A percentile compares a stretch with the other conserved stretches of the same genome.
These are phyloP conservation scores for Polyporus arcularius DNA, from an alignment of 768 basidiomycete genomes.

Conservation along the genomic window DNA sequence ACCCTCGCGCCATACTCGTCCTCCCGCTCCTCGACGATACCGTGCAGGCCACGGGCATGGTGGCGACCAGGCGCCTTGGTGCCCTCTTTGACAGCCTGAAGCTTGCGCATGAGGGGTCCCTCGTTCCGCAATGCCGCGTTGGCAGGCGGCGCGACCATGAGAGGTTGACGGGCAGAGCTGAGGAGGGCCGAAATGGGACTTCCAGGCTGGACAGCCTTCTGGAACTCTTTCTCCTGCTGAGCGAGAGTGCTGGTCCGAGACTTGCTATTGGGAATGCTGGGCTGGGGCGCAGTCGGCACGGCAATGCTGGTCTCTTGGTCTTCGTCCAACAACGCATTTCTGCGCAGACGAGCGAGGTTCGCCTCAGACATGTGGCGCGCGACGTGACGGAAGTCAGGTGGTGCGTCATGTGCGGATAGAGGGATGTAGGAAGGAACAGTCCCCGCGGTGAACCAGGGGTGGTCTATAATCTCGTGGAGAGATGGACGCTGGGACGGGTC, in stretches of 20 bases:
- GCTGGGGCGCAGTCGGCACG: conserved; percentile 38
- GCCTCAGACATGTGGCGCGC: conserved; percentile 56
- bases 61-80: conserved; percentile 56
- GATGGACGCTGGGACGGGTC: conserved; percentile 83
- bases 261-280: conserved; percentile 14
- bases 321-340: conserved; percentile 62
- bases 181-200: conserved; percentile 92
- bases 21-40: conserved; percentile 42
- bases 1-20: conserved; percentile 41
- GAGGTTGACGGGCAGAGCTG: conserved; percentile 84
- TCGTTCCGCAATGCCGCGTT: conserved; percentile 34
- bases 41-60: conserved; percentile 43
- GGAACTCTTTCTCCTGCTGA: conserved; percentile 95
- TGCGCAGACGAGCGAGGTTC: conserved; percentile 72
- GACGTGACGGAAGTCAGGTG: conserved; percentile 77
- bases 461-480: conserved; percentile 80
- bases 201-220: conserved; percentile 92
- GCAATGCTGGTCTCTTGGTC: conserved; percentile 50
- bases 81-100: conserved; percentile 48
- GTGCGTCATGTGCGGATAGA: conserved; percentile 68
- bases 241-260: conserved; percentile 62
- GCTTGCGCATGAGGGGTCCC: conserved; percentile 52
- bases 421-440: conserved; percentile 83
- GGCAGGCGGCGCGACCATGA: conserved; percentile 58
- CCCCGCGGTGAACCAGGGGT: conserved; percentile 82